These are phyloP conservation scores for Bolboschoenus planiculmis DNA, from an alignment of 176 grass and related monocot genomes.

Conservation along the genomic window DNA sequence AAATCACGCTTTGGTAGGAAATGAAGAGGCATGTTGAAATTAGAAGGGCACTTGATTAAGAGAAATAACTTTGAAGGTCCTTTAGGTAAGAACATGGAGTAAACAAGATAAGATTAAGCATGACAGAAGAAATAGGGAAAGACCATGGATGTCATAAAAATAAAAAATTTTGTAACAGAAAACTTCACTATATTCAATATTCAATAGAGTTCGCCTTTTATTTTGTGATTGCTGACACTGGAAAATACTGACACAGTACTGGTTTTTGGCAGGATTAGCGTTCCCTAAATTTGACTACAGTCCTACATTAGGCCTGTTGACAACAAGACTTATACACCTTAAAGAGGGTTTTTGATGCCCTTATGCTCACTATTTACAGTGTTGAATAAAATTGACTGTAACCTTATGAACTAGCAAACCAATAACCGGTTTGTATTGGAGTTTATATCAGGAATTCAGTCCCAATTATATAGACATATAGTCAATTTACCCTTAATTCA, in stretches of 20 bases:
- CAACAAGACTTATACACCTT: neutral
- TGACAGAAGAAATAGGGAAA: neutral
- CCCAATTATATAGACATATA: neutral
- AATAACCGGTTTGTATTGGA: neutral
- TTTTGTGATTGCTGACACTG: neutral
- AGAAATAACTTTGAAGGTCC: conserved; percentile 83
- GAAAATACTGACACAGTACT: neutral
- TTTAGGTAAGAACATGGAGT: conserved; percentile 27
- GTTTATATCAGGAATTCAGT: neutral
- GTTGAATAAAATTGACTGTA: neutral
- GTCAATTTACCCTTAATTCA: neutral
- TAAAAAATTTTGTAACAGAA: neutral
- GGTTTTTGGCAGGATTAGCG: neutral
- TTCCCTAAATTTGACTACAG: neutral
- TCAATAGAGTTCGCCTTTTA: neutral
- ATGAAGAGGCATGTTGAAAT: conserved; percentile 62
- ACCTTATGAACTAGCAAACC: neutral
- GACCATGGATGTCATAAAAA: neutral
- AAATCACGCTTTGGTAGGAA: conserved; percentile 93
- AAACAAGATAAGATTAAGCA: conserved; percentile 17
- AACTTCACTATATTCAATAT: neutral
- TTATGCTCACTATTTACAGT: neutral
- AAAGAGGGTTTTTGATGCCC: neutral
- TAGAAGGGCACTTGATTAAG: conserved; percentile 55
- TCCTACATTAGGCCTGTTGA: neutral